Conservation (phyloP, 306 rosid genomes). For the Rubus parviflorus region DNA sequence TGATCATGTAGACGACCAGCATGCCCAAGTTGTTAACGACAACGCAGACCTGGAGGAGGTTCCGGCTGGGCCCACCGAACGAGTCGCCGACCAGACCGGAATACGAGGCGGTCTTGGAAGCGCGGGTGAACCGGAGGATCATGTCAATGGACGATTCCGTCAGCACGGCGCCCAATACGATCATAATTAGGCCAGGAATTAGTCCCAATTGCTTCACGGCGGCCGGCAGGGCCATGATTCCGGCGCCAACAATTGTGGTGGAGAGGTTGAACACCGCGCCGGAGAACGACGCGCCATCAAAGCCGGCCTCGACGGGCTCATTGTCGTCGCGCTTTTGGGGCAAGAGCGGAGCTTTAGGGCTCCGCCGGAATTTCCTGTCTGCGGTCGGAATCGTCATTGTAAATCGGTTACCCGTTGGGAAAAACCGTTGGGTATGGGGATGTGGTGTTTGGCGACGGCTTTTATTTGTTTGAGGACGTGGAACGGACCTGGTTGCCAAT, state of each 20-base stretch:
- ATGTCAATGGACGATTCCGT: constrained; percentile 55
- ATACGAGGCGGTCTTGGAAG: constrained; percentile 58
- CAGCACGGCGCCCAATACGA: constrained; percentile 42
- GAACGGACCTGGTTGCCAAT: constrained; percentile 22
- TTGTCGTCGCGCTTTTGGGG: constrained; percentile 29
- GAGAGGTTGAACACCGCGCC: constrained; percentile 72
- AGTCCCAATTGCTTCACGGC: constrained; percentile 58
- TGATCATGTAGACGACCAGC: constrained; percentile 82
- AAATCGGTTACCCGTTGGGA: background rate
- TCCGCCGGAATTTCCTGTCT: constrained; percentile 52
- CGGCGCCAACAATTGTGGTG: constrained; percentile 69
- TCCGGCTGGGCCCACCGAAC: constrained; percentile 51
- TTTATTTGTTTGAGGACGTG: background rate
- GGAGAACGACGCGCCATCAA: constrained; percentile 52
- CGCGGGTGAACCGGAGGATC: constrained; percentile 56
- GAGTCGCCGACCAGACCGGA: constrained; percentile 51
- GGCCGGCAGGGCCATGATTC: constrained; percentile 79
- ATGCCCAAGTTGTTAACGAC: constrained; percentile 62
- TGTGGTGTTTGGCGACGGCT: background rate
- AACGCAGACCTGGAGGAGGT: constrained; percentile 51
- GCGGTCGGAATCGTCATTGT: constrained; percentile 32
- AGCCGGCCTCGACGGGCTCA: constrained; percentile 28
- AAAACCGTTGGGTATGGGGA: background rate
- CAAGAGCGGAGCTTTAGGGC: constrained; percentile 34
- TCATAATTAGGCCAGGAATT: constrained; percentile 49